Base-by-base conservation (phyloP, 148 eudicot species). In the Rhododendron molle region DNA sequence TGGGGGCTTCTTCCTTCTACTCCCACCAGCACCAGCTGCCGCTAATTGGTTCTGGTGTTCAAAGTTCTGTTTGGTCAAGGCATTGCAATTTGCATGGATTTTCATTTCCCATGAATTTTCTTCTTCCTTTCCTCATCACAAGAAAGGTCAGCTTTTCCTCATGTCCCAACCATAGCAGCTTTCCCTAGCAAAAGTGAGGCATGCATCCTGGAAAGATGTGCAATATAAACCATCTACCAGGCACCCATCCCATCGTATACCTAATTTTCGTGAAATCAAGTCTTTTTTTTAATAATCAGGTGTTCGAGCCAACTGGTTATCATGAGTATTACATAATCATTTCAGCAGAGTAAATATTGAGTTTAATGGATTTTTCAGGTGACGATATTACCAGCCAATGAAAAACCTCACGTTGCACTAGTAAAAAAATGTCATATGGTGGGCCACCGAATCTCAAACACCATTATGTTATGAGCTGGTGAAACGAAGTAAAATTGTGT, bases 131-230 rank as follows among this genome's bases (percentile, higher is more conserved):
- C 23, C 43, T 77, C 50, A 40, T 23, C 20, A 78, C 56, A 46
- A 44, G 81, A 78, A 78, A 46, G 34, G 47, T 5, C 7, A 43
- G 54, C n/a, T 77, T 52, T 83, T n/a, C 56, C 77, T 52, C 20
- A 26, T 43, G 36, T 34, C 36, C 36, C 40, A 67, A 78, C 81
- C 78, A 28, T 20, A 12, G 18, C 78, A 44, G 52, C 85, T 83
- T 71, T 83, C 62, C 78, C 62, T 18, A 71, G 44, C 26, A 43
- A 44, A 21, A 81, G 30, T 83, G 85, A 44, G 32, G 78, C 52
- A 83, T 28, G 85, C 43, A 46, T 26, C 44, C 1, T 71, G 36
- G 44, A 83, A 71, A 71, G 43, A 18, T 46, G 78, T 83, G 60
- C 62, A 47, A 67, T 36, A 21, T 28, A 77, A 0, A n/a, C 30